phyloP scores from a whole-genome alignment of 2,329 filamentous ascomycete genomes.

The Penicillium olsonii region DNA sequence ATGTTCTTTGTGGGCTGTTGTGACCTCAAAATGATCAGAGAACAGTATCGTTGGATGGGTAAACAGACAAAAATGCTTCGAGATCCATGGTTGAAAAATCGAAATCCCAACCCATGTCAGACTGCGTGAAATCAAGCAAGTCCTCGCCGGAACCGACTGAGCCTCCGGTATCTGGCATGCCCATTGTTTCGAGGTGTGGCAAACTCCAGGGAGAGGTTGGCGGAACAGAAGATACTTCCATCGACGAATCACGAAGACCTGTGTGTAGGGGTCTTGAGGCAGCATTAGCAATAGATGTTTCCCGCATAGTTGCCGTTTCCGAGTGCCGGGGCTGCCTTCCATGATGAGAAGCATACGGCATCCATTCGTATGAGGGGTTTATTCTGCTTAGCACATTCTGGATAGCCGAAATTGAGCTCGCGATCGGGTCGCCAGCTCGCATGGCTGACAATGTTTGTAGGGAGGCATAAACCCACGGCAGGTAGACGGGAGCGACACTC shows the following conservation, averaged over 20 bases:
- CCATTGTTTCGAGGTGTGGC: conserved; percentile 21
- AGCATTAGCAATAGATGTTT: not conserved
- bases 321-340: not conserved
- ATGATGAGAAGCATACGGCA: not conserved
- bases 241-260: not conserved
- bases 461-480: conserved; percentile 46
- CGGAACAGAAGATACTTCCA: conserved; percentile 10
- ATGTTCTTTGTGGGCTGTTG: too few relatives aligned
- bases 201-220: conserved; percentile 26
- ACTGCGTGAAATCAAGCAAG: conserved; percentile 38
- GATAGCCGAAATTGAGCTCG: conserved; percentile 32
- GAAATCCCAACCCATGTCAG: conserved; percentile 43
- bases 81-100: conserved; percentile 45
- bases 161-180: conserved; percentile 22
- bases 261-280: not conserved
- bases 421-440: conserved; percentile 31
- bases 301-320: not conserved
- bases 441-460: conserved; percentile 41
- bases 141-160: conserved; percentile 33
- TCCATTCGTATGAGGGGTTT: conserved; percentile 33
- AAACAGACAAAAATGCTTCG: conserved; percentile 40
- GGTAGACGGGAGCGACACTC: conserved; percentile 37
- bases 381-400: conserved; percentile 36
- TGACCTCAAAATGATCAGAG: too few relatives aligned
- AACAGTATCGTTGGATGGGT: conserved; percentile 24